Conservation (phyloP, 164 flowering plant species). For the Dillenia suffruticosa region DNA sequence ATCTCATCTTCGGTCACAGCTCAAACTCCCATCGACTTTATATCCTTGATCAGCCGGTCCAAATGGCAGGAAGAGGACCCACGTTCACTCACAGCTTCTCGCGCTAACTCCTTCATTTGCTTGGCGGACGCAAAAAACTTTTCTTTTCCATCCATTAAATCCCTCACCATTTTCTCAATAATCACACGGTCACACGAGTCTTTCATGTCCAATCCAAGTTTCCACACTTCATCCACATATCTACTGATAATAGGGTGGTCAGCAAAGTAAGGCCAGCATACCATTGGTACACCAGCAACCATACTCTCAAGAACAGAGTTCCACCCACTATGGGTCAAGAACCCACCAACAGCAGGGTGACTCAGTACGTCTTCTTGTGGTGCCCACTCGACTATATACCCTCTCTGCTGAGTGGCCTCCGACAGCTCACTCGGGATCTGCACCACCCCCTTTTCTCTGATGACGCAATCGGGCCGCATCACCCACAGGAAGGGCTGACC, state of each 20-base stretch:
- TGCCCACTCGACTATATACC: constrained; percentile 26
- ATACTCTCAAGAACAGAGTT: constrained; percentile 31
- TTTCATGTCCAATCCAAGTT: constrained; percentile 30
- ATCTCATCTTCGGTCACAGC: too few relatives aligned
- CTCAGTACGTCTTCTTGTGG: constrained; percentile 26
- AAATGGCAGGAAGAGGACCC: constrained; percentile 31
- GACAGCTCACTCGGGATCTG: constrained; percentile 16
- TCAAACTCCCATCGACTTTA: constrained; percentile 3
- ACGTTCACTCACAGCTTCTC: constrained; percentile 13
- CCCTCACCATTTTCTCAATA: constrained; percentile 27
- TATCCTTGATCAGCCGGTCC: constrained; percentile 24
- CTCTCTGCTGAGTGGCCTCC: constrained; percentile 22
- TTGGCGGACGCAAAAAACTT: constrained; percentile 10
- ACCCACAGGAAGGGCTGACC: constrained; percentile 47
- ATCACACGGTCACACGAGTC: constrained; percentile 21
- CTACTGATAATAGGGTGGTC: constrained; percentile 28
- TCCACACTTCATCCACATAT: constrained; percentile 20
- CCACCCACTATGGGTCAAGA: constrained; percentile 33
- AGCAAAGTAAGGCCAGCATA: constrained; percentile 22
- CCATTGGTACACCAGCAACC: constrained; percentile 22
- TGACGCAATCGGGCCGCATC: constrained; percentile 23
- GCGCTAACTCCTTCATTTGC: constrained; percentile 16
- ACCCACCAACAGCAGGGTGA: constrained; percentile 30
- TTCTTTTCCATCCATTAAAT: constrained; percentile 28
- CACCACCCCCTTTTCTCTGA: constrained; percentile 1